phyloP scores from a whole-genome alignment of 2,329 filamentous ascomycete species.

The Neurospora crassa region DNA sequence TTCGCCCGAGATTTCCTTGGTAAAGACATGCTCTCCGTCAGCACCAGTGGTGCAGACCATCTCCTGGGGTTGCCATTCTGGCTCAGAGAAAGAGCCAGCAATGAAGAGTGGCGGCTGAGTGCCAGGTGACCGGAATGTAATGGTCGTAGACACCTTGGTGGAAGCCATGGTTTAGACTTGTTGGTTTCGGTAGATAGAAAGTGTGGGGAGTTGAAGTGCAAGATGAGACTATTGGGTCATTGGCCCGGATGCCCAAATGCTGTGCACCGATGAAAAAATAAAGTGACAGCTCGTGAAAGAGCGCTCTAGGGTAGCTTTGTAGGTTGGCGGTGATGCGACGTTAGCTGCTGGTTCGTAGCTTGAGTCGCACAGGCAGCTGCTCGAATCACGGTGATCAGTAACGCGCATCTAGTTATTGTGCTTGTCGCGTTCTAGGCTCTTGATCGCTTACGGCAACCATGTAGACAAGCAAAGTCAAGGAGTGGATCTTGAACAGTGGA shows the following conservation, averaged over 20 bases:
- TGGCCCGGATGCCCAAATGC: slow-evolving; percentile 1
- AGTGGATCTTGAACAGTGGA: not conserved
- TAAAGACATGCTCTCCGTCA: slow-evolving; percentile 48
- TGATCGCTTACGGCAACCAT: not conserved
- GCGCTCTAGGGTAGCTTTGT: not conserved
- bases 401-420: not conserved
- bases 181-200: not conserved
- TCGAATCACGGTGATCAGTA: not conserved
- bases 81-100: slow-evolving; percentile 57
- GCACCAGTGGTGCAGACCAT: slow-evolving; percentile 47
- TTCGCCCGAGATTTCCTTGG: slow-evolving; percentile 43
- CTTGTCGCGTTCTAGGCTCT: not conserved
- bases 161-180: slow-evolving; percentile 23
- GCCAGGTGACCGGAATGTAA: slow-evolving; percentile 52
- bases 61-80: slow-evolving; percentile 57
- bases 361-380: not conserved
- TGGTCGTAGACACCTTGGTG: slow-evolving; percentile 36
- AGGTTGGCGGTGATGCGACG: not conserved
- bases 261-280: not conserved
- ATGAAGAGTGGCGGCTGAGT: slow-evolving; percentile 60
- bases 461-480: not conserved
- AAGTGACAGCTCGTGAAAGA: not conserved
- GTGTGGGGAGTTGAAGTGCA: not conserved
- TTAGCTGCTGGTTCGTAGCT: not conserved
- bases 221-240: not conserved